A percentile compares a stretch with the other conserved stretches of the same genome.
Conservation (phyloP, 2,329 filamentous ascomycete genomes). For the Diaporthe australafricana region DNA sequence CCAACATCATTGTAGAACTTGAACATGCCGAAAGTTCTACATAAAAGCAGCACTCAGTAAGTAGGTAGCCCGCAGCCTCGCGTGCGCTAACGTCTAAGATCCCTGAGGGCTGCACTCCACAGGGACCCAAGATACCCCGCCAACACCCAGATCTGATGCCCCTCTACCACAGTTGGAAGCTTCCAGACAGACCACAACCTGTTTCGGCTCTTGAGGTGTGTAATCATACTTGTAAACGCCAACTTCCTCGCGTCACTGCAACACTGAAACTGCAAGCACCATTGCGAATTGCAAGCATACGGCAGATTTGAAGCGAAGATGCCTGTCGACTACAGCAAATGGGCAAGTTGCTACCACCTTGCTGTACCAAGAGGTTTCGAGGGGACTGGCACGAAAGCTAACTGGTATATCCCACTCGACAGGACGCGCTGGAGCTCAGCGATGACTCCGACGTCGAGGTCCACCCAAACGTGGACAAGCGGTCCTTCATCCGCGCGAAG, state of each 20-base stretch:
- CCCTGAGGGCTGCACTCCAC: neutral
- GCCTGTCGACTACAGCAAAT: conserved; percentile 72
- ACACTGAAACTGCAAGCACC: neutral
- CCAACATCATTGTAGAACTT: neutral
- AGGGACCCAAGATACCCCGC: conserved; percentile 5
- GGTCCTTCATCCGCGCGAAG: conserved; percentile 97
- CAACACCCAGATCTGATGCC: conserved; percentile 9
- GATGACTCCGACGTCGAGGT: conserved; percentile 99
- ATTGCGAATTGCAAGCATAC: neutral
- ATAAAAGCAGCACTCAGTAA: neutral
- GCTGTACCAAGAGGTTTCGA: neutral
- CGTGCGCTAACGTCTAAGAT: neutral
- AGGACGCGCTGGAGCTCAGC: conserved; percentile 94
- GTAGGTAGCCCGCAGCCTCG: neutral
- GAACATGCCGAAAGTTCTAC: too few species aligned
- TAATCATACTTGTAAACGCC: neutral
- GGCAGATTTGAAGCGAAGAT: conserved; percentile 46
- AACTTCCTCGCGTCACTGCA: neutral
- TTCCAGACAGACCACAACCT: conserved; percentile 20
- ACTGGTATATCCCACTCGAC: neutral
- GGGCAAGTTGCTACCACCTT: conserved; percentile 58
- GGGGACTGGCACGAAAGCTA: conserved; percentile 32
- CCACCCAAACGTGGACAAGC: conserved; percentile 98
- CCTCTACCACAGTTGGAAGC: neutral
- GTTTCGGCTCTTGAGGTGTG: neutral